Evolutionary conservation across 306 rosid genomes (phyloP), one percentile per base, ranked within the genome.

Genomic region (Hippophae rhamnoides): DNA sequence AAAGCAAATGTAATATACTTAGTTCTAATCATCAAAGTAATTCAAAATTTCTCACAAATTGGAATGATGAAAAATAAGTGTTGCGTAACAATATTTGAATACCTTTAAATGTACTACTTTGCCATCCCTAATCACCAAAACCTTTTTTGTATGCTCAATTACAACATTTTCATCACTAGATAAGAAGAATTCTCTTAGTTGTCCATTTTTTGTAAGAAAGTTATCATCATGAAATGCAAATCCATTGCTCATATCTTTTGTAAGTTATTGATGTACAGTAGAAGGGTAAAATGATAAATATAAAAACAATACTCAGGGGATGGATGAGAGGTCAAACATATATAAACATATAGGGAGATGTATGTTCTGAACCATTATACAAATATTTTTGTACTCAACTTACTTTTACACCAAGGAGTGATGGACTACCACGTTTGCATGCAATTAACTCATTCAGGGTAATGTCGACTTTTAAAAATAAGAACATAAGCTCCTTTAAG

Each of bases 401-500:
- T 82, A 92, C 99, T 75, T 88, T 92, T 54, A 92, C 96, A 65
- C 96, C 99, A 13, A 92, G 81, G 65, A 92, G 74, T 81, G 85
- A 79, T 1, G 99, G 99, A 73, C 99, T 92, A 56, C 96, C 99
- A 10, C 93, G 96, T 76, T 92, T 92, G 82, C 99, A 92, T 54
- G 99, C 99, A 83, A 92, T 80, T 83, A 92, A 74, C 72, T 92
- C 99, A 78, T 88, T 88, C 18, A 18, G 95, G 99, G 76, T 92
- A 92, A 64, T 87, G 95, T 57, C 52, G 65, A 73, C 96, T 92
- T 84, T 92, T 92, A 74, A 92, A 92, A 59, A 92, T 86, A 65
- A 92, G 90, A 44, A 96, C 99, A 78, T 92, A 92, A 58, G 99
- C 96, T 74, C 99, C 99, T 71, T 92, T 96, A 64, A 92, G 93